These are phyloP conservation scores for Cutaneotrichosporon sp. DNA, from an alignment of 1,284 basidiomycete genomes.

Conservation along the genomic window DNA sequence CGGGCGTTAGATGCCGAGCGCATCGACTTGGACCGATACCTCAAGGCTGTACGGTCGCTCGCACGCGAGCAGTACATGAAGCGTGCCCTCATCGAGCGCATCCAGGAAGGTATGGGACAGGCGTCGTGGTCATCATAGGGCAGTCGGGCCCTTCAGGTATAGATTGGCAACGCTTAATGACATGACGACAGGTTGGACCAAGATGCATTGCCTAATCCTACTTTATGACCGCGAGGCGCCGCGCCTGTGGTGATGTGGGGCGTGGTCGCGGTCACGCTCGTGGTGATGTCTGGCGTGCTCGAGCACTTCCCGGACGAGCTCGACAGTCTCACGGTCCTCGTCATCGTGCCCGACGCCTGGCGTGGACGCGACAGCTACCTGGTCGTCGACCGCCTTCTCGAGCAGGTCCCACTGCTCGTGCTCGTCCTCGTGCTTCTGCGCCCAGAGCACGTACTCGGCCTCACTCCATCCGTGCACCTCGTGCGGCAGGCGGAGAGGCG, in stretches of 20 bases:
- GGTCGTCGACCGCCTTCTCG: conserved; percentile 46
- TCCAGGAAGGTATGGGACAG: conserved; percentile 67
- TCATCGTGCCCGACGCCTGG: conserved; percentile 11
- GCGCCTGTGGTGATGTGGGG: neutral
- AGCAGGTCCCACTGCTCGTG: conserved; percentile 42
- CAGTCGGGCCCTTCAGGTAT: neutral
- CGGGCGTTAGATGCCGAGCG: conserved; percentile 87
- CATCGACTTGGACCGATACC: conserved; percentile 86
- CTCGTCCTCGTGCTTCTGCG: conserved; percentile 44
- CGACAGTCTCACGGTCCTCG: conserved; percentile 20
- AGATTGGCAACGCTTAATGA: neutral
- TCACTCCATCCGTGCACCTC: conserved; percentile 86
- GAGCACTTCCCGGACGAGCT: conserved; percentile 18
- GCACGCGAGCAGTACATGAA: conserved; percentile 80
- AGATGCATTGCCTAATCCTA: conserved; percentile 9
- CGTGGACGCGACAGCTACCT: conserved; percentile 23
- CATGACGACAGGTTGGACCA: neutral
- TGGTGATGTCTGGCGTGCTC: conserved; percentile 24
- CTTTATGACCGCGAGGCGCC: conserved; percentile 1
- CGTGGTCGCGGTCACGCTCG: conserved; percentile 12
- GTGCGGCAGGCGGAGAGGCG: conserved; percentile 79
- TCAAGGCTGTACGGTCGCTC: conserved; percentile 79
- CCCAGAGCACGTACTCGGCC: conserved; percentile 66
- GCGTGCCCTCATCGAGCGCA: conserved; percentile 83
- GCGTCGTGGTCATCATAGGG: conserved; percentile 31